Percentiles rank a stretch among this genome's conserved stretches.
Evolutionary conservation across 331 rosid genomes (phyloP).

Genomic region (Arachis monticola): DNA sequence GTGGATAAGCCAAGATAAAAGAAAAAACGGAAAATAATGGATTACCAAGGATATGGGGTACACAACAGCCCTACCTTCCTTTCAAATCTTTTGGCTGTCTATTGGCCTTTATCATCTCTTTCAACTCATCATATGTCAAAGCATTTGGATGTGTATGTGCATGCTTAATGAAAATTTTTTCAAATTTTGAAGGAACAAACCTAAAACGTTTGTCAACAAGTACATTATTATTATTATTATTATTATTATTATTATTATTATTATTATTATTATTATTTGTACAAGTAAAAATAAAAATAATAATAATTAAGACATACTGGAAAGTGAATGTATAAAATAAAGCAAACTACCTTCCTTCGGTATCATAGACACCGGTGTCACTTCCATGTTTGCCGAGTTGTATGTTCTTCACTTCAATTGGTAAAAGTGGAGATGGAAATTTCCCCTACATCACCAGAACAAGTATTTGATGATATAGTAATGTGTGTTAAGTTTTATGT

Average conservation of each 20-base stretch:
- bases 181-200: constrained; percentile 70
- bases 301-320: not conserved
- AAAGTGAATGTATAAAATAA: not conserved
- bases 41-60: too few species aligned
- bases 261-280: too few species aligned
- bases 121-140: constrained; percentile 66
- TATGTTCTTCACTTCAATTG: constrained; percentile 72
- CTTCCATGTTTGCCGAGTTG: constrained; percentile 72
- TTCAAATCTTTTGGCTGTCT: constrained; percentile 58
- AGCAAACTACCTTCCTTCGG: constrained; percentile 64
- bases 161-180: constrained; percentile 69
- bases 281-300: not conserved
- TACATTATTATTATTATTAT: not conserved
- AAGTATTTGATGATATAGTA: not conserved
- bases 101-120: constrained; percentile 54
- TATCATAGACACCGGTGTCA: constrained; percentile 72
- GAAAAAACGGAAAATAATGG: too few species aligned
- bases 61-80: constrained; percentile 60
- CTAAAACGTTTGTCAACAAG: constrained; percentile 5
- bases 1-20: too few species aligned
- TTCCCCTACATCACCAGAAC: constrained; percentile 60
- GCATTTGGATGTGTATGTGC: constrained; percentile 56
- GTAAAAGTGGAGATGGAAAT: constrained; percentile 64
- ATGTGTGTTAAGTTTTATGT: too few species aligned
- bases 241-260: too few species aligned